Conservation (phyloP, 257 asterid genomes). For the Nicotiana knightiana region DNA sequence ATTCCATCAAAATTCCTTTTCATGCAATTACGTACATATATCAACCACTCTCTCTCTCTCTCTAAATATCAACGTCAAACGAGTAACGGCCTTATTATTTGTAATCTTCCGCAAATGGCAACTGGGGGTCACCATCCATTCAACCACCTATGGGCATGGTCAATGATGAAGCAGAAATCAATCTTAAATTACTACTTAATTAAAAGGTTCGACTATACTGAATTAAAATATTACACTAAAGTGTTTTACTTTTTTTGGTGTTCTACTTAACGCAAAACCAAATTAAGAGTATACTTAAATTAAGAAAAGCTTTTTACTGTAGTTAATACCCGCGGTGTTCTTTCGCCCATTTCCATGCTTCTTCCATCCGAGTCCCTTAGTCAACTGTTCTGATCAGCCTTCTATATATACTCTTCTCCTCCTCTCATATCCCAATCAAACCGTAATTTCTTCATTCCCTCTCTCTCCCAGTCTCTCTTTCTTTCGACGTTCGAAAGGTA, state of each 20-base stretch:
- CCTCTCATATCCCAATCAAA: neutral
- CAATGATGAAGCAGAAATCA: no score
- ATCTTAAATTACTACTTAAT: no score
- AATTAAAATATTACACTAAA: no score
- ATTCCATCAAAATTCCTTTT: neutral
- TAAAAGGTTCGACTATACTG: no score
- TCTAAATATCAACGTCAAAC: constrained; percentile 1
- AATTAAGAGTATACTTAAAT: no score
- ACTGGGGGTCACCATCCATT: neutral
- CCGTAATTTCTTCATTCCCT: neutral
- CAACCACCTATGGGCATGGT: neutral
- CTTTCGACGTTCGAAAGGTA: neutral
- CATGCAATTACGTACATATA: no score
- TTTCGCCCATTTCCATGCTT: no score
- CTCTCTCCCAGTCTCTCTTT: neutral
- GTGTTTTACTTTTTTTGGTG: no score
- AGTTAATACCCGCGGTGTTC: no score
- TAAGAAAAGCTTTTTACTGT: no score
- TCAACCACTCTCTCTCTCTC: neutral
- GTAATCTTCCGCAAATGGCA: neutral
- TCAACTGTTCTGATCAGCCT: neutral
- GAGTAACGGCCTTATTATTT: neutral
- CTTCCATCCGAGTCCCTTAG: neutral
- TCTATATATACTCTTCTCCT: neutral
- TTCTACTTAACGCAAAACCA: no score